Evolutionary conservation across 1,139 yeast genomes (phyloP).

Genomic region (Hansenula sp.): DNA sequence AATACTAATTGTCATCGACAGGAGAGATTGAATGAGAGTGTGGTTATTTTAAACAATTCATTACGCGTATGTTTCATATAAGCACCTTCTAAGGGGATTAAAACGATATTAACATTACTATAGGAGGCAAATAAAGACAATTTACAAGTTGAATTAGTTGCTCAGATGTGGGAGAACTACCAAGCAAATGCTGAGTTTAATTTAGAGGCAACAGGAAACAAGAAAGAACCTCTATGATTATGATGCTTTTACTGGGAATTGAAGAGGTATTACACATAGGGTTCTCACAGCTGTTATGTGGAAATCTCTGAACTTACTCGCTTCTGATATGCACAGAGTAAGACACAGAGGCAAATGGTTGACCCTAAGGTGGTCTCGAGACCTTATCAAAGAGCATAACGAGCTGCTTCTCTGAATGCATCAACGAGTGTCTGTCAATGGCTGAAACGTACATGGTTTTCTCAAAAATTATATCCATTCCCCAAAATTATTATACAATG

Average conservation of each 20-base stretch:
- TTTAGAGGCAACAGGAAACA: conserved; percentile 64
- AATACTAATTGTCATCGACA: no score
- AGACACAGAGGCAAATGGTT: no score
- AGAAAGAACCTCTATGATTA: conserved; percentile 46
- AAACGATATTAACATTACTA: neutral
- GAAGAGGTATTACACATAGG: neutral
- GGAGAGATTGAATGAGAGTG: conserved; percentile 72
- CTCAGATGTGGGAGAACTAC: conserved; percentile 82
- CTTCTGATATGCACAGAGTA: no score
- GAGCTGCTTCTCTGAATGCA: no score
- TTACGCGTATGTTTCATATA: conserved; percentile 35
- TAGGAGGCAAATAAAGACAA: conserved; percentile 61
- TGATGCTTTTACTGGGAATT: neutral
- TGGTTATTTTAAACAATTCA: conserved; percentile 56
- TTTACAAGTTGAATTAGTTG: conserved; percentile 65
- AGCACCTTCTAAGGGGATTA: no score
- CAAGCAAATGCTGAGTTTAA: conserved; percentile 68
- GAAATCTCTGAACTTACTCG: no score
- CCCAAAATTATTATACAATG: conserved; percentile 1
- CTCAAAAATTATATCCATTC: neutral
- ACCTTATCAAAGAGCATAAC: no score
- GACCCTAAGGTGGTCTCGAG: no score
- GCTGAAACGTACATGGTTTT: no score
- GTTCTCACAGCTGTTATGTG: no score
- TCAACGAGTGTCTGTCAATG: no score